phyloP scores from a whole-genome alignment of 2,329 filamentous ascomycete species.

The Zopfia rhizophila region DNA sequence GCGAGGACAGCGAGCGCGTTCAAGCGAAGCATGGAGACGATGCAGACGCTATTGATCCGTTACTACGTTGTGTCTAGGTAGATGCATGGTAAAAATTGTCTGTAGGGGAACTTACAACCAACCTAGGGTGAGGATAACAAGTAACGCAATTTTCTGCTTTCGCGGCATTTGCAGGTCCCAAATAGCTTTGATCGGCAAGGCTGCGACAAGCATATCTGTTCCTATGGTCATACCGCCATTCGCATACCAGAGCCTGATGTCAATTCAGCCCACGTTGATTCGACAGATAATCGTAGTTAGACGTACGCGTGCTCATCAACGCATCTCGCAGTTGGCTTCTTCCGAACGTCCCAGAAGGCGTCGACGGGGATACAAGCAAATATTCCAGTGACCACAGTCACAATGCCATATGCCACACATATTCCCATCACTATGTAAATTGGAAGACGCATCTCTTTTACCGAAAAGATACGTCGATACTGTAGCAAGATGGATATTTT shows the following conservation, averaged over 20 bases:
- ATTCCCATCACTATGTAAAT: slow-evolving; percentile 34
- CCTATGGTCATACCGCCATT: slow-evolving; percentile 37
- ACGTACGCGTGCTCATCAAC: slow-evolving; percentile 29
- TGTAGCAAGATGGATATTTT: slow-evolving; percentile 43
- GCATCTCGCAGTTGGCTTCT: slow-evolving; percentile 29
- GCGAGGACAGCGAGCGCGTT: slow-evolving; percentile 26
- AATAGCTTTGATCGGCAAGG: slow-evolving; percentile 35
- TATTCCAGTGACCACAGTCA: slow-evolving; percentile 21
- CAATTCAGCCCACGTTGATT: slow-evolving; percentile 7
- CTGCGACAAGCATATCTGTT: slow-evolving; percentile 37
- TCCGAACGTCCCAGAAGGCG: slow-evolving; percentile 32
- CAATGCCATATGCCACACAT: slow-evolving; percentile 27
- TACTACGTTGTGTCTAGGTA: background rate
- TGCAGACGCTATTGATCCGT: slow-evolving; percentile 30
- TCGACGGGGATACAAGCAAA: slow-evolving; percentile 35
- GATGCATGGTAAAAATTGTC: too few species aligned
- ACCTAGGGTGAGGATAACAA: slow-evolving; percentile 46
- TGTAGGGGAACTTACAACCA: slow-evolving; percentile 43
- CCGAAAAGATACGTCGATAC: slow-evolving; percentile 39
- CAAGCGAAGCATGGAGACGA: slow-evolving; percentile 43
- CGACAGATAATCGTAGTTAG: background rate
- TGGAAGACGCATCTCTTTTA: slow-evolving; percentile 33
- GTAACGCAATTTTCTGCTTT: slow-evolving; percentile 41
- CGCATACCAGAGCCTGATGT: slow-evolving; percentile 30
- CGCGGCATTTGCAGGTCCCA: slow-evolving; percentile 36